phyloP scores from a whole-genome alignment of 345 rosid genomes.

The Brassica cretica region DNA sequence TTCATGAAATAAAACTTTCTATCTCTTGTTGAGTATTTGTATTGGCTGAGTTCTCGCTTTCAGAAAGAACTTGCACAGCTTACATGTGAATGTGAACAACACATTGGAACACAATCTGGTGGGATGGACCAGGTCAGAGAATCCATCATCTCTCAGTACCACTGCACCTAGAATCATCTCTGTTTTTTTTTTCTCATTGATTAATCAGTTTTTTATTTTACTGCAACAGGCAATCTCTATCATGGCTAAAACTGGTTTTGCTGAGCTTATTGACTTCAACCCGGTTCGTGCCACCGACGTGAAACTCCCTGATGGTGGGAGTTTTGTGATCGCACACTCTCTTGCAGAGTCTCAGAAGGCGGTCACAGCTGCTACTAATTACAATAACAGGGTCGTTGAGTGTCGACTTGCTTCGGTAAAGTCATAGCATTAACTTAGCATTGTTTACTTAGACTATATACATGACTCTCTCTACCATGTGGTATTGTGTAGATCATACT shows the following conservation, averaged over 20 bases:
- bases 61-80: conserved; percentile 98
- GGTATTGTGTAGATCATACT: conserved; percentile 65
- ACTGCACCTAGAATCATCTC: neutral
- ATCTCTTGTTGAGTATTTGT: conserved; percentile 2
- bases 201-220: neutral
- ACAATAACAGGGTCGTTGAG: conserved; percentile 96
- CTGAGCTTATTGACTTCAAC: conserved; percentile 98
- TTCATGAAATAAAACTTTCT: neutral
- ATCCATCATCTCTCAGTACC: neutral
- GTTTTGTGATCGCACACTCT: conserved; percentile 90
- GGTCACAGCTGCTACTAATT: conserved; percentile 92
- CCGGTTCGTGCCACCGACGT: conserved; percentile 97
- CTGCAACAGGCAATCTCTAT: conserved; percentile 84
- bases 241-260: conserved; percentile 96
- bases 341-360: conserved; percentile 97
- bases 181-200: neutral
- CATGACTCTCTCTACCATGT: conserved; percentile 20
- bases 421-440: conserved; percentile 29
- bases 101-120: conserved; percentile 97
- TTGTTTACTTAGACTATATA: neutral
- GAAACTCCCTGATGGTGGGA: conserved; percentile 90
- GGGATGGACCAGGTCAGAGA: conserved; percentile 95
- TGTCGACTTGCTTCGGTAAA: conserved; percentile 89
- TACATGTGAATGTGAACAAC: conserved; percentile 92
- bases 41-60: neutral